phyloP scores from a whole-genome alignment of 805 yeast genomes.

The Myxozyma vanderwaltii region DNA sequence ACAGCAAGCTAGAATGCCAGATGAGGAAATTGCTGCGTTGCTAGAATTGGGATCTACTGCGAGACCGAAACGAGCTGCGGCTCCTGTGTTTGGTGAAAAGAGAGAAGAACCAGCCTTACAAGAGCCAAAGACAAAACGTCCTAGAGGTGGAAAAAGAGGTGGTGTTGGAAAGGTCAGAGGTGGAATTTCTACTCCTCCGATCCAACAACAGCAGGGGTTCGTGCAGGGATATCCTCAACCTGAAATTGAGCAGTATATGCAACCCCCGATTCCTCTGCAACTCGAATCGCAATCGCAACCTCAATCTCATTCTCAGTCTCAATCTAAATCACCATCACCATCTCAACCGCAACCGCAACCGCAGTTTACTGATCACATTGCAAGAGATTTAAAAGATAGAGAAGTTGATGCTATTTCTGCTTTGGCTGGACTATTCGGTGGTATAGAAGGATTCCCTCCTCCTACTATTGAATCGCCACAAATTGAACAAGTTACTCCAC shows the following conservation, averaged over 20 bases:
- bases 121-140: constrained; percentile 19
- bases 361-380: not conserved
- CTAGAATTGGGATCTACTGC: constrained; percentile 23
- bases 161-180: constrained; percentile 6
- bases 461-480: not conserved
- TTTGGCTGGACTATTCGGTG: constrained; percentile 35
- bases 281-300: not conserved
- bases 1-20: constrained; percentile 23
- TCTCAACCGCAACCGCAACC: not conserved
- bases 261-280: not conserved
- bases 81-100: constrained; percentile 35
- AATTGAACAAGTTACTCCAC: not conserved
- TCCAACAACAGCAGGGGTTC: not conserved
- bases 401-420: constrained; percentile 37
- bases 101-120: constrained; percentile 1
- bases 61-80: constrained; percentile 37
- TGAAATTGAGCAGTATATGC: not conserved
- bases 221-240: not conserved
- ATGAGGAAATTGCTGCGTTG: constrained; percentile 31
- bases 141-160: constrained; percentile 12
- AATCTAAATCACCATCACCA: not conserved
- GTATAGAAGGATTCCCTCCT: constrained; percentile 12
- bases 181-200: not conserved
- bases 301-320: not conserved
- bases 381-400: constrained; percentile 28